Percentiles rank a stretch among this genome's conserved stretches.
Conservation (phyloP, 2,329 filamentous ascomycete species). For the Claviceps sp. region DNA sequence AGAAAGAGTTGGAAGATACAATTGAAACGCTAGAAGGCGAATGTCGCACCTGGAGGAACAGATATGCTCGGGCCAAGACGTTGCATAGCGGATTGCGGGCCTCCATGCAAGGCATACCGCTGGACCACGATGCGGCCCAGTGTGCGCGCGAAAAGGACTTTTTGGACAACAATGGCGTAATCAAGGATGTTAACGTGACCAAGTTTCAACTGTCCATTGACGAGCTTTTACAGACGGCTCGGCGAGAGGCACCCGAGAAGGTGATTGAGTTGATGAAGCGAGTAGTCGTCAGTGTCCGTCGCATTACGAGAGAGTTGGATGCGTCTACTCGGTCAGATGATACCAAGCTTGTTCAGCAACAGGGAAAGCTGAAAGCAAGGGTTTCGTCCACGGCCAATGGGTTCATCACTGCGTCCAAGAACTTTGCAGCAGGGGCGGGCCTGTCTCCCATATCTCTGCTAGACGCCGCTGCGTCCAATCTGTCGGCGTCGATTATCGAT, state of each 20-base stretch:
- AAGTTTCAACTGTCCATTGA: constrained; percentile 93
- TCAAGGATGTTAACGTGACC: constrained; percentile 86
- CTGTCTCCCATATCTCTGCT: constrained; percentile 86
- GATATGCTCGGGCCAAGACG: constrained; percentile 78
- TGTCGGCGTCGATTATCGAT: constrained; percentile 76
- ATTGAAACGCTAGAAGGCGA: constrained; percentile 69
- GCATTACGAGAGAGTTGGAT: constrained; percentile 72
- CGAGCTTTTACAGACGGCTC: constrained; percentile 68
- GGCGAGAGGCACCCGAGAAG: constrained; percentile 56
- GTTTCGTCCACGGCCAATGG: constrained; percentile 93
- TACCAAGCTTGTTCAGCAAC: constrained; percentile 37
- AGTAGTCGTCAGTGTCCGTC: constrained; percentile 69
- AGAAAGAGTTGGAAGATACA: constrained; percentile 62
- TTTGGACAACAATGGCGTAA: constrained; percentile 56
- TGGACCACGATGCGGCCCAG: constrained; percentile 56
- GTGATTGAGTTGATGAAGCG: constrained; percentile 78
- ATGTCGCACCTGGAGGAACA: constrained; percentile 77
- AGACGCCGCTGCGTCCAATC: constrained; percentile 83
- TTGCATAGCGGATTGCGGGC: constrained; percentile 71
- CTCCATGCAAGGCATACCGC: constrained; percentile 60
- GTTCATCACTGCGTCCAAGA: constrained; percentile 87
- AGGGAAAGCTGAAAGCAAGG: constrained; percentile 59
- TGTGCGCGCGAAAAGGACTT: constrained; percentile 55
- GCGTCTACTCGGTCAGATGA: constrained; percentile 40
- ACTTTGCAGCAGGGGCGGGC: constrained; percentile 69